Percentiles rank a stretch among this genome's conserved stretches.
Evolutionary conservation across 2,329 filamentous ascomycete genomes (phyloP).

Genomic region (Ceratocystiopsis minuta): DNA sequence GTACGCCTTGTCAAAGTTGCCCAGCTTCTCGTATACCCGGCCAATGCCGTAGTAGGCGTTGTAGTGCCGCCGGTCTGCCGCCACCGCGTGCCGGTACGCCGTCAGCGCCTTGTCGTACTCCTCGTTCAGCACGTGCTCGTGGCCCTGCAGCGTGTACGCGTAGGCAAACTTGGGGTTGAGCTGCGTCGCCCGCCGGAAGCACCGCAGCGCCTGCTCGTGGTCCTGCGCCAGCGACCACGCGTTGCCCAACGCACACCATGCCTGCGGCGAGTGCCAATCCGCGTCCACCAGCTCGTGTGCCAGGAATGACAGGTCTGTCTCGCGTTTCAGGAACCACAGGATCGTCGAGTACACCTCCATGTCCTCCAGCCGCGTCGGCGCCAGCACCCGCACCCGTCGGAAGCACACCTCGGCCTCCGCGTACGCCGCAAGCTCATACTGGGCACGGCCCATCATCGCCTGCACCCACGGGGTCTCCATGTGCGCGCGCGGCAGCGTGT

Average conservation of each 20-base stretch:
- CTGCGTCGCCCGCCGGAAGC: conserved; percentile 88
- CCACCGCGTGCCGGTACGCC: conserved; percentile 71
- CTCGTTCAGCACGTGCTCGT: conserved; percentile 90
- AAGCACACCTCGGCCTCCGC: conserved; percentile 77
- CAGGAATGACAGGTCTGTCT: conserved; percentile 79
- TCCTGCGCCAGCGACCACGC: conserved; percentile 84
- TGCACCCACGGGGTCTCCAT: conserved; percentile 88
- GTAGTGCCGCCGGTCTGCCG: conserved; percentile 77
- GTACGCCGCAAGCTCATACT: conserved; percentile 82
- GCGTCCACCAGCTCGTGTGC: conserved; percentile 79
- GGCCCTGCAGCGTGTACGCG: conserved; percentile 85
- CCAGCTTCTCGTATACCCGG: conserved; percentile 72
- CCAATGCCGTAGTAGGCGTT: conserved; percentile 94
- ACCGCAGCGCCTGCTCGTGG: conserved; percentile 83
- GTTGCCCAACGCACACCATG: conserved; percentile 91
- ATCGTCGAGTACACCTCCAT: conserved; percentile 98
- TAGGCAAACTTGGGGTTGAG: conserved; percentile 83
- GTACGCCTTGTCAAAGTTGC: conserved; percentile 79
- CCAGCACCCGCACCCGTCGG: conserved; percentile 56
- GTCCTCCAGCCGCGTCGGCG: conserved; percentile 70
- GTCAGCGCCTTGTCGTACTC: conserved; percentile 90
- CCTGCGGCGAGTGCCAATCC: conserved; percentile 77
- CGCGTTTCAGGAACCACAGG: conserved; percentile 94
- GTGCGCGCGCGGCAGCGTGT: conserved; percentile 51
- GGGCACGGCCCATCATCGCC: conserved; percentile 72